Base-by-base conservation (phyloP, 441 rosid genomes). In the Erodium trifolium region DNA sequence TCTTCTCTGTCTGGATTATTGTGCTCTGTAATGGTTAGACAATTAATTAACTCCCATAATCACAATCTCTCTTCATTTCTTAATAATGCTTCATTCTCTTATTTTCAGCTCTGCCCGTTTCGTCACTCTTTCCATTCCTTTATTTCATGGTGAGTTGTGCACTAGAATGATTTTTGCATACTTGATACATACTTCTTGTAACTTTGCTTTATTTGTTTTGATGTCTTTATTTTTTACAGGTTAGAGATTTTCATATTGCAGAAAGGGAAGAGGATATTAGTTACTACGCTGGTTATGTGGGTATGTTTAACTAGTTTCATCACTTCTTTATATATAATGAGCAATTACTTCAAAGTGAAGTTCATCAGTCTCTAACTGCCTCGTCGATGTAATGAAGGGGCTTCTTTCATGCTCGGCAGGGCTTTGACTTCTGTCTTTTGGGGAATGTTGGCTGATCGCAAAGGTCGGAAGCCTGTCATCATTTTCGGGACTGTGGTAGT, bases 241-340 rank as follows among this genome's bases (percentile, higher is more conserved):
- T 70, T 19, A 70, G 71, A 29, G 77, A 75, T 66, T 75, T 75
- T 63, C 62, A 67, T 17, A 47, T 75, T 43, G 78, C 78, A 41
- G 9, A 70, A 65, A 75, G 68, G 4, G 73, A 70, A 47, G 77
- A 70, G 67, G 77, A 75, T 67, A 75, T 75, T 45, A 67, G 77
- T 11, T 70, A 39, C 63, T 75, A 70, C 62, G 77, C 73, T 66
- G 77, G 77, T 23, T 75, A 64, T 55, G 63, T 74, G 39, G 77
- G 73, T 74, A 49, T 2, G 60, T 10, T 53, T 14, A n/a, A 23
- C 27, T 23, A 23, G 2, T 23, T n/a, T 37, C 4, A 37, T 0
- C 9, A 37, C 43, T 23, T 23, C 27, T 23, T 23, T 23, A 23
- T 23, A 23, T 23, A n/a, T 23, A 23, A 23, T 23, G 27, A 23